Conservation (phyloP, 495 filamentous ascomycete genomes). For the Neurospora sp. region DNA sequence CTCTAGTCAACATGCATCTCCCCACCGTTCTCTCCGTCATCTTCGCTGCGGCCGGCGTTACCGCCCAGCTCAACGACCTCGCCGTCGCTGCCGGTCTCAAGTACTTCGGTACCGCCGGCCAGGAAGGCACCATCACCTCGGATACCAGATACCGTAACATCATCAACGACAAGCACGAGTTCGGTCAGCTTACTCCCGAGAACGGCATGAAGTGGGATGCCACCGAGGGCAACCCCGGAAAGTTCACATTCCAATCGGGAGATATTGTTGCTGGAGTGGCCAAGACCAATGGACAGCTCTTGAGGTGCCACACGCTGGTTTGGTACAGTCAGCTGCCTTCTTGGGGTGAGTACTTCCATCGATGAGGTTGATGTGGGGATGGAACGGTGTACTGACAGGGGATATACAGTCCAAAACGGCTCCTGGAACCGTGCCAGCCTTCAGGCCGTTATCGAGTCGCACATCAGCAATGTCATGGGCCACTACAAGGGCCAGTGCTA, state of each 20-base stretch:
- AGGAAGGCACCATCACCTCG: conserved; percentile 38
- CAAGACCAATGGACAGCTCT: conserved; percentile 39
- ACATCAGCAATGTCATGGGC: conserved; percentile 43
- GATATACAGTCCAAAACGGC: conserved; percentile 34
- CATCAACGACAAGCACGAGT: conserved; percentile 40
- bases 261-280: conserved; percentile 43
- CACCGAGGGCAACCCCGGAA: conserved; percentile 26
- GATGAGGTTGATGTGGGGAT: neutral
- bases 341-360: conserved; percentile 30
- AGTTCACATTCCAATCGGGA: conserved; percentile 41
- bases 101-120: conserved; percentile 52
- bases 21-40: conserved; percentile 14
- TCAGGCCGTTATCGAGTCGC: conserved; percentile 28
- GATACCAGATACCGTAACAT: conserved; percentile 40
- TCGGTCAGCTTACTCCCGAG: conserved; percentile 48
- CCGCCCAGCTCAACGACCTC: conserved; percentile 38
- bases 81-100: conserved; percentile 39
- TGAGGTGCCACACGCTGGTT: conserved; percentile 52
- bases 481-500: conserved; percentile 43
- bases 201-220: conserved; percentile 49
- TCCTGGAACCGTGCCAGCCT: conserved; percentile 45
- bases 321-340: conserved; percentile 52
- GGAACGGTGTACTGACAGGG: conserved; percentile 27
- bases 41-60: conserved; percentile 20
- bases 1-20: conserved; percentile 14